Evolutionary conservation across 192 early-diverging fungal species (phyloP).

Genomic region (Dissophora ornata): DNA sequence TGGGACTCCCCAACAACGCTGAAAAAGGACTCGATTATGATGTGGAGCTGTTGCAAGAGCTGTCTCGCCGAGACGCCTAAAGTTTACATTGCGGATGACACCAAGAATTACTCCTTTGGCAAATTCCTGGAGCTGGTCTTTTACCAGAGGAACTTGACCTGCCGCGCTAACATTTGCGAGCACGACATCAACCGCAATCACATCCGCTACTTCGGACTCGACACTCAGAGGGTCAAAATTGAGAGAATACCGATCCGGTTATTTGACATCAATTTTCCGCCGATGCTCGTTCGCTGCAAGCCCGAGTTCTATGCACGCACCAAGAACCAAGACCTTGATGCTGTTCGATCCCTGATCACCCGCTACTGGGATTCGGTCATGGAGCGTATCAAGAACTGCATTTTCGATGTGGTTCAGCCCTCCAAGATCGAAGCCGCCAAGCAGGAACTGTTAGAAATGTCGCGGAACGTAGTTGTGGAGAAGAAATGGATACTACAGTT

Average conservation of each 20-base stretch:
- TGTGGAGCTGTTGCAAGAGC: constrained; percentile 89
- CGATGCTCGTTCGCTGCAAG: constrained; percentile 71
- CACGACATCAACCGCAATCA: constrained; percentile 89
- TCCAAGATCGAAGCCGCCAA: constrained; percentile 78
- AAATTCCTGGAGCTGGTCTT: constrained; percentile 95
- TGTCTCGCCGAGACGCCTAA: constrained; percentile 79
- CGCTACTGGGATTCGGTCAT: constrained; percentile 89
- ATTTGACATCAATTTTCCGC: constrained; percentile 78
- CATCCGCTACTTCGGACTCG: constrained; percentile 85
- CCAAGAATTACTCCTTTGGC: constrained; percentile 96
- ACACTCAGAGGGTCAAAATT: constrained; percentile 82
- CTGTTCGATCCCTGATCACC: constrained; percentile 74
- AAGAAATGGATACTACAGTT: constrained; percentile 85
- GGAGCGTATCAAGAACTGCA: constrained; percentile 83
- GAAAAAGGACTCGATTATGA: constrained; percentile 76
- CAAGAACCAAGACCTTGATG: constrained; percentile 80
- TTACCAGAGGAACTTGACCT: constrained; percentile 76
- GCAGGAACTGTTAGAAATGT: constrained; percentile 76
- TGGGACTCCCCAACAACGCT: constrained; percentile 36
- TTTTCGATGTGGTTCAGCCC: constrained; percentile 79
- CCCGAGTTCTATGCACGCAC: constrained; percentile 72
- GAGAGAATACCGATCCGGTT: constrained; percentile 78
- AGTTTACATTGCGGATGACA: constrained; percentile 83
- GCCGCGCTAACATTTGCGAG: constrained; percentile 77
- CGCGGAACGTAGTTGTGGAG: constrained; percentile 76